These are phyloP conservation scores for Malus fusca DNA, from an alignment of 306 rosid genomes.

Conservation along the genomic window DNA sequence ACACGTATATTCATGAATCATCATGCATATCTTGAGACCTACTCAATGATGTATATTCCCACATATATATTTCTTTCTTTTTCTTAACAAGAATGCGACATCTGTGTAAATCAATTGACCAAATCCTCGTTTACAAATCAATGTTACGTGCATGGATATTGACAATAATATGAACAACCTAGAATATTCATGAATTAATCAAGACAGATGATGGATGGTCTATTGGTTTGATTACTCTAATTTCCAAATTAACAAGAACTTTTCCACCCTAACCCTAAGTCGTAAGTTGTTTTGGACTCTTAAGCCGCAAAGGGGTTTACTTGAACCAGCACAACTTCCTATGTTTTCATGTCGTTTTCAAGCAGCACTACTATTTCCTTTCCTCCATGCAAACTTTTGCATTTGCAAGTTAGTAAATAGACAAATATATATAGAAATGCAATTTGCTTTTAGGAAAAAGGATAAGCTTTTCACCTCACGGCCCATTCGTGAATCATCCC, in stretches of 20 bases:
- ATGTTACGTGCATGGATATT: background rate
- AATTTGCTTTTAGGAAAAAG: constrained; percentile 31
- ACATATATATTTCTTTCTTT: background rate
- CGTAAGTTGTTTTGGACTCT: background rate
- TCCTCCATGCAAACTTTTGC: background rate
- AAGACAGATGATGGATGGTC: background rate
- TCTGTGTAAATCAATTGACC: background rate
- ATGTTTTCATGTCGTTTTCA: background rate
- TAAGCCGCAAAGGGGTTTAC: background rate
- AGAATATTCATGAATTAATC: background rate
- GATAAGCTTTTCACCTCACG: constrained; percentile 30
- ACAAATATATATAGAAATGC: constrained; percentile 13
- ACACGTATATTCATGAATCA: constrained; percentile 16
- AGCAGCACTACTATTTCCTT: background rate
- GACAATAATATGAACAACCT: background rate
- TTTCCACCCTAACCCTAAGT: background rate
- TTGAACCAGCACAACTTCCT: background rate
- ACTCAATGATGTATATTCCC: background rate
- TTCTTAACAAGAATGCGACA: background rate
- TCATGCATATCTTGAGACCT: background rate
- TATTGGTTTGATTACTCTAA: background rate
- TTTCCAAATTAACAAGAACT: background rate
- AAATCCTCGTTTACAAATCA: background rate
- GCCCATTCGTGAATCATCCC: background rate
- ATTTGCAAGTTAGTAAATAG: background rate